A percentile compares a stretch with the other conserved stretches of the same genome.
phyloP scores from a whole-genome alignment of 1,284 basidiomycete species.

The Apiotrichum sp. region DNA sequence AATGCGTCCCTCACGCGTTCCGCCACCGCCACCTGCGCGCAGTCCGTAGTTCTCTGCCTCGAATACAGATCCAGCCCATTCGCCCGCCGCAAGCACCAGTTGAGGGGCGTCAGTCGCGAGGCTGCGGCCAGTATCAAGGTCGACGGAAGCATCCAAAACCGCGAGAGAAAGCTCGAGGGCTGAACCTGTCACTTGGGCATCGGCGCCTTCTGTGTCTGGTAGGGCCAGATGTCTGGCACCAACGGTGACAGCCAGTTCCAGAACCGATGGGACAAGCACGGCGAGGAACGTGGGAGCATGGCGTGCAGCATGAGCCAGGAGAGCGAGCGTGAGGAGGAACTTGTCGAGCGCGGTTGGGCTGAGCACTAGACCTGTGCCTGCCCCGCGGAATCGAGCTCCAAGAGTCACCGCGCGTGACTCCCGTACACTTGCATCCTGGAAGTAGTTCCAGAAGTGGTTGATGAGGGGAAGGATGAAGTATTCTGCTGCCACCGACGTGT shows the following conservation, averaged over 20 bases:
- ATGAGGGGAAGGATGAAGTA: slow-evolving; percentile 81
- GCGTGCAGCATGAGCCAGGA: slow-evolving; percentile 74
- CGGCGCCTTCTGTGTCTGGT: slow-evolving; percentile 25
- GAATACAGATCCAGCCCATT: slow-evolving; percentile 74
- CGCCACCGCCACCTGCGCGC: slow-evolving; percentile 58
- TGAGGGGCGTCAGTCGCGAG: slow-evolving; percentile 67
- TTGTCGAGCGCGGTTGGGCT: slow-evolving; percentile 67
- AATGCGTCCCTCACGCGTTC: slow-evolving; percentile 49
- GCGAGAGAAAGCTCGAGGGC: slow-evolving; percentile 71
- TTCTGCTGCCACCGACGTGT: slow-evolving; percentile 73
- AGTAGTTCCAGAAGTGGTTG: slow-evolving; percentile 83
- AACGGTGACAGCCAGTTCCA: slow-evolving; percentile 74
- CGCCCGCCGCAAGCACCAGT: slow-evolving; percentile 64
- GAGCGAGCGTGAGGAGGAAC: slow-evolving; percentile 65
- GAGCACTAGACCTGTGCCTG: slow-evolving; percentile 73
- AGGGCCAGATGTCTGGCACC: slow-evolving; percentile 57
- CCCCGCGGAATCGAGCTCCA: slow-evolving; percentile 56
- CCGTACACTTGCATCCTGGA: slow-evolving; percentile 69
- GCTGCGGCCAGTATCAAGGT: slow-evolving; percentile 67
- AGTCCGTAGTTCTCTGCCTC: slow-evolving; percentile 60
- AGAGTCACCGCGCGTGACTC: slow-evolving; percentile 59
- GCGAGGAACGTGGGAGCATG: slow-evolving; percentile 72
- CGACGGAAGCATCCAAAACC: slow-evolving; percentile 65
- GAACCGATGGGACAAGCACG: slow-evolving; percentile 67
- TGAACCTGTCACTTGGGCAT: slow-evolving; percentile 65